phyloP scores from a whole-genome alignment of 768 basidiomycete species.

The Crucibulum laeve region DNA sequence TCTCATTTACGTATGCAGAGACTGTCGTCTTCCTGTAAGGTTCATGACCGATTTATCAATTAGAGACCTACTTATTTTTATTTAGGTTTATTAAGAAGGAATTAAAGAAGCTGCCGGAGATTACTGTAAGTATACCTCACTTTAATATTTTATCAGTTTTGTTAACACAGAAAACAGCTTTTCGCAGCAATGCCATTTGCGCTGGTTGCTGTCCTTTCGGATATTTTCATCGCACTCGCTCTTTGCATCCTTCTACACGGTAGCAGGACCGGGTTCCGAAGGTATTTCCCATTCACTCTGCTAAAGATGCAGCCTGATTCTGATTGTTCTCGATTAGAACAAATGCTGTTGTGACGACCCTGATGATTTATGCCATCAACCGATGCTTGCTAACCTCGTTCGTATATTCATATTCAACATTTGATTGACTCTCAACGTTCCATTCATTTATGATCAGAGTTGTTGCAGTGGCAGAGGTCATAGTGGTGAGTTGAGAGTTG shows the following conservation, averaged over 20 bases:
- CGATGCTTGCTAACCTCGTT: slow-evolving; percentile 46
- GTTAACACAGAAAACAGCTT: too few relatives aligned
- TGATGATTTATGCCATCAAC: slow-evolving; percentile 47
- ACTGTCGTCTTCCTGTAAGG: too few relatives aligned
- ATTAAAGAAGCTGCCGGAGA: too few relatives aligned
- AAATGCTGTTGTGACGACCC: slow-evolving; percentile 32
- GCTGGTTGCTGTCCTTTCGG: slow-evolving; percentile 42
- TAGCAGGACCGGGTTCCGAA: slow-evolving; percentile 29
- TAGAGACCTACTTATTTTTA: too few relatives aligned
- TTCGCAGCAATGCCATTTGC: too few relatives aligned
- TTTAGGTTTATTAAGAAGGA: too few relatives aligned
- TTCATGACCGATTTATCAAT: too few relatives aligned
- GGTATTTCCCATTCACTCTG: slow-evolving; percentile 14
- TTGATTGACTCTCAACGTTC: background rate
- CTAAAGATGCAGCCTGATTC: background rate
- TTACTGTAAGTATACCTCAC: too few relatives aligned
- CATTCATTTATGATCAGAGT: slow-evolving; percentile 13
- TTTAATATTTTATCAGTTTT: too few relatives aligned
- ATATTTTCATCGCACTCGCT: slow-evolving; percentile 36
- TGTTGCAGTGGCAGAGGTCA: slow-evolving; percentile 33
- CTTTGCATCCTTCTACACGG: slow-evolving; percentile 37
- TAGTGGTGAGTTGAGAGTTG: slow-evolving; percentile 21
- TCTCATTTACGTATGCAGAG: too few relatives aligned
- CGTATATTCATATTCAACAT: slow-evolving; percentile 7
- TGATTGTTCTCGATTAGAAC: slow-evolving; percentile 22